These are phyloP conservation scores for Sporothrix pallida DNA, from an alignment of 2,329 filamentous ascomycete species.

Conservation along the genomic window DNA sequence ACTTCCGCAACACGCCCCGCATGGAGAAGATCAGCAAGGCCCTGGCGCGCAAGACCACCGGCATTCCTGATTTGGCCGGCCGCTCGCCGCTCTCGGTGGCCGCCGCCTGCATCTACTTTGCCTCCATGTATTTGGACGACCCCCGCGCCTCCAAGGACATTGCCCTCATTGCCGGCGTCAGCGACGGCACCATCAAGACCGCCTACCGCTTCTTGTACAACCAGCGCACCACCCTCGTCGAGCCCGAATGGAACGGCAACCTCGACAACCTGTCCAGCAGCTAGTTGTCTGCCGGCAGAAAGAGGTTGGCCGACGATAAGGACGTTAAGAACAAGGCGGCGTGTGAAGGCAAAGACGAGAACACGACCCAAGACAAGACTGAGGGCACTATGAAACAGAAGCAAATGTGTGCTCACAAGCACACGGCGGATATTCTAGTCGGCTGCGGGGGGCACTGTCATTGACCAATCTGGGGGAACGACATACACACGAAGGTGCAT, in stretches of 20 bases:
- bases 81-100: conserved; percentile 93
- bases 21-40: conserved; percentile 81
- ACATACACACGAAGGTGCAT: no score
- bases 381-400: not conserved
- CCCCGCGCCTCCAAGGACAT: conserved; percentile 85
- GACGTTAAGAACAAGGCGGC: not conserved
- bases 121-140: conserved; percentile 82
- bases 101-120: conserved; percentile 96
- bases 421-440: no score
- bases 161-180: conserved; percentile 81
- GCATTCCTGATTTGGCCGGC: conserved; percentile 81
- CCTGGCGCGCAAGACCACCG: conserved; percentile 77
- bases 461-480: no score
- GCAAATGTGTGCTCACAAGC: no score
- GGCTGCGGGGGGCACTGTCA: no score
- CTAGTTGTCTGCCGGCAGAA: conserved; percentile 43
- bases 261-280: conserved; percentile 71
- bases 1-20: conserved; percentile 70
- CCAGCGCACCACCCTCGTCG: conserved; percentile 68
- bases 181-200: conserved; percentile 94
- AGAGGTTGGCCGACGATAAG: not conserved
- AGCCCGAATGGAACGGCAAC: conserved; percentile 57
- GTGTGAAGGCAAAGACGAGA: no score
- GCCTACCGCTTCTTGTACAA: conserved; percentile 89
- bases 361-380: not conserved